Percentiles rank a stretch among this genome's conserved stretches.
Evolutionary conservation across 176 grass and related monocot genomes (phyloP).

Genomic region (Phoenix roebelenii): DNA sequence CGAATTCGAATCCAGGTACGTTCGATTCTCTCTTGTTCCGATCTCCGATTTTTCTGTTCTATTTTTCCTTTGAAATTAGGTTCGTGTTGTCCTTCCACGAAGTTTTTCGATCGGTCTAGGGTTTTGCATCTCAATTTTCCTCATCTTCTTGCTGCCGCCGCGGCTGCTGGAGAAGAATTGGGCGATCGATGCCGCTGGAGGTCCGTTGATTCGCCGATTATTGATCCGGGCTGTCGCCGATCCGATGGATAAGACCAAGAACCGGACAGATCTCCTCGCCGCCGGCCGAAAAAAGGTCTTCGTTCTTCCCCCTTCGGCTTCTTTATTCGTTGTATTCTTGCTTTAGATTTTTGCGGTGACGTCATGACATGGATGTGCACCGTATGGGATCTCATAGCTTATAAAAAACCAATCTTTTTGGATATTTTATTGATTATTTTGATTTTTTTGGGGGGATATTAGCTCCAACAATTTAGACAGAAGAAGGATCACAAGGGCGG

Average conservation of each 20-base stretch:
- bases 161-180: too few species aligned
- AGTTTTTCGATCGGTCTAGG: neutral
- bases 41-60: too few species aligned
- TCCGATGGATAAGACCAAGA: conserved; percentile 42
- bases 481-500: conserved; percentile 70
- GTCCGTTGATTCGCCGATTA: neutral
- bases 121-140: neutral
- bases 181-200: conserved; percentile 1
- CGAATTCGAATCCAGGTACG: too few species aligned
- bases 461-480: conserved; percentile 95
- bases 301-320: neutral
- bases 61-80: too few species aligned
- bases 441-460: neutral
- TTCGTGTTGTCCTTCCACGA: too few species aligned
- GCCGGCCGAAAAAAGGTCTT: conserved; percentile 79
- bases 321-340: neutral
- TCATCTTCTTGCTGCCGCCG: too few species aligned
- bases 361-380: too few species aligned
- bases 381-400: too few species aligned
- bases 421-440: conserved; percentile 21
- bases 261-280: conserved; percentile 69
- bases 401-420: too few species aligned
- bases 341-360: too few species aligned
- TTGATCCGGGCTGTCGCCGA: conserved; percentile 7
- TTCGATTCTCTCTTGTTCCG: too few species aligned